Base-by-base conservation (phyloP, 495 filamentous ascomycete genomes). In the Penicillium mononematosum region DNA sequence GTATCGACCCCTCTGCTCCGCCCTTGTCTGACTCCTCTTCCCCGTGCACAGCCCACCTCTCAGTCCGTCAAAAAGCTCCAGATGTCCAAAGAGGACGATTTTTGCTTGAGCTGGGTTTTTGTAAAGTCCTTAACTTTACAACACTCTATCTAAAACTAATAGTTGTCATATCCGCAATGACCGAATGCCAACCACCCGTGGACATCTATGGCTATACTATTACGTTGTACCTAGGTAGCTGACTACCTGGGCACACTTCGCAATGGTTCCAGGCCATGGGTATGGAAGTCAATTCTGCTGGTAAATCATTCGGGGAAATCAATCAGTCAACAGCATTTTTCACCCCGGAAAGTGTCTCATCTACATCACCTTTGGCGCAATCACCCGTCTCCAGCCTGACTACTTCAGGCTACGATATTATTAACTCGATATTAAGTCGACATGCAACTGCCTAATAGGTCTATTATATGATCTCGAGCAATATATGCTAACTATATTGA, bases 251-350 rank as follows among this genome's bases (percentile, higher is more conserved):
- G n/a, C 49, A 6, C 17, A 41, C 1, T 8, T 2, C n/a, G 6
- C 24, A 24, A 51, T 17, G 14, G 16, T 5, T 38, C 32, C 46
- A 19, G 16, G 4, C 51, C 14, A 17, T 34, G 1, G 42, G 31
- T 44, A 25, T 36, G 31, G 9, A 10, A 45, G n/a, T 24, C 12
- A 20, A n/a, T 25, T 17, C 29, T n/a, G 10, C n/a, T 19, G 14
- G 9, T 9, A 16, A 27, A 19, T 32, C 31, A 34, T n/a, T 11
- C 24, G 25, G 25, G 24, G 22, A 27, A 29, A 39, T 3, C 32
- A 8, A 45, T 38, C 43, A 55, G 53, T 47, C 53, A 55, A 19
- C 53, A 22, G 20, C 32, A 47, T 55, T 55, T 32, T 44, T 43
- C 17, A 3, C 31, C 38, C 50, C 19, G 52, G 31, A 27, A 45